phyloP scores from a whole-genome alignment of 306 rosid genomes.

The Psophocarpus tetragonolobus region DNA sequence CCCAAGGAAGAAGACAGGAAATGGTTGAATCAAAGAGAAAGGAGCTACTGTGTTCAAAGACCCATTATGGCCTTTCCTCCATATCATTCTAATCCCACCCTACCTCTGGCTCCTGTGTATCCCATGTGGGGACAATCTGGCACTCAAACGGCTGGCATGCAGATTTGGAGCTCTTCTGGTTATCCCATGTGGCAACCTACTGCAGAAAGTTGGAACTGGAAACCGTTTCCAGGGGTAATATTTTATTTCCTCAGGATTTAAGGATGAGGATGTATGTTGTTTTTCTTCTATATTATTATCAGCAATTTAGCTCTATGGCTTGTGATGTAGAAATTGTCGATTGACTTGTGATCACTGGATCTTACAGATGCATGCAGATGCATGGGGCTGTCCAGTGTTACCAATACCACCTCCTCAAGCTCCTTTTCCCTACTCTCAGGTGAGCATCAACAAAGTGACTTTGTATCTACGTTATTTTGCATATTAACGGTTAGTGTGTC shows the following conservation, averaged over 20 bases:
- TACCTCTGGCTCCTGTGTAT: constrained; percentile 59
- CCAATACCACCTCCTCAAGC: constrained; percentile 65
- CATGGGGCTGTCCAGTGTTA: constrained; percentile 92
- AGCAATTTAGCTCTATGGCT: constrained; percentile 13
- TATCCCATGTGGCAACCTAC: constrained; percentile 73
- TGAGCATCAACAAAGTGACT: constrained; percentile 41
- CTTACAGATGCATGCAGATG: constrained; percentile 74
- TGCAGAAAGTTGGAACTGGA: constrained; percentile 81
- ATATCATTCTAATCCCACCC: constrained; percentile 59
- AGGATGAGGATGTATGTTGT: background rate
- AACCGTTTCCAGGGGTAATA: constrained; percentile 65
- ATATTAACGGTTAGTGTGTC: constrained; percentile 18
- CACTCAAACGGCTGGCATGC: constrained; percentile 47
- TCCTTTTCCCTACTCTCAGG: constrained; percentile 59
- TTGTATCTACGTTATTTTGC: background rate
- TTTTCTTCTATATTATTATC: background rate
- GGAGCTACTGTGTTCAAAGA: constrained; percentile 57
- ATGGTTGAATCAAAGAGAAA: constrained; percentile 63
- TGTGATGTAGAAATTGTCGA: constrained; percentile 10
- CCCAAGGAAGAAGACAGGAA: constrained; percentile 77
- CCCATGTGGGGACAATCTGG: constrained; percentile 77
- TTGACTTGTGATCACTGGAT: constrained; percentile 36
- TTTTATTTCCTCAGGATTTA: background rate
- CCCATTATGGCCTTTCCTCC: constrained; percentile 84
- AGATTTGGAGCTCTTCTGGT: constrained; percentile 61